Conservation (phyloP, 805 yeast species). For the Candida tallmaniae region DNA sequence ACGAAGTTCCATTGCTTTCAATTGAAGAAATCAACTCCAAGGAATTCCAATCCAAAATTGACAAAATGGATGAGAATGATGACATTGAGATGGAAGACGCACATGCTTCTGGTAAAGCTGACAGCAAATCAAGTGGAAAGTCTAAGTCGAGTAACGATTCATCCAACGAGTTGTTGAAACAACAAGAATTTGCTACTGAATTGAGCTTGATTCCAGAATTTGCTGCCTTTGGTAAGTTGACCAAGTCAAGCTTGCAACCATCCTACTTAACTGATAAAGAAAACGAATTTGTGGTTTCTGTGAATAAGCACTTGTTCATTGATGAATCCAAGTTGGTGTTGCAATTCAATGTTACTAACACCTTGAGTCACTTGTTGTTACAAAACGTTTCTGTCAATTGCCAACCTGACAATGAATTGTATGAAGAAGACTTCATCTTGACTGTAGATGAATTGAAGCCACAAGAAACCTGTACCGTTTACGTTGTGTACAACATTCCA, state of each 20-base stretch:
- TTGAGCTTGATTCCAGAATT: conserved; percentile 70
- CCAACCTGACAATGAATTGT: conserved; percentile 55
- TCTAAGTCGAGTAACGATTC: conserved; percentile 11
- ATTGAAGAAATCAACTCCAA: conserved; percentile 66
- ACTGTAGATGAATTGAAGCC: conserved; percentile 73
- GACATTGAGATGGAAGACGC: conserved; percentile 18
- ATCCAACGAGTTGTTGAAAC: conserved; percentile 35
- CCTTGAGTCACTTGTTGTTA: conserved; percentile 71
- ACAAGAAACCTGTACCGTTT: conserved; percentile 65
- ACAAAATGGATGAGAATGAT: conserved; percentile 27
- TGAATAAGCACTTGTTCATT: conserved; percentile 74
- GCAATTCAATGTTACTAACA: conserved; percentile 82
- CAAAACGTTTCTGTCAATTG: conserved; percentile 72
- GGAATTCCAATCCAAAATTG: conserved; percentile 52
- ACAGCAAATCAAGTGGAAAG: conserved; percentile 7
- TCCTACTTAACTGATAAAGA: conserved; percentile 82
- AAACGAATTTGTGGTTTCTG: conserved; percentile 86
- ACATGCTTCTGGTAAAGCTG: neutral
- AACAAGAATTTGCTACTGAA: conserved; percentile 67
- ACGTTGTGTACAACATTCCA: conserved; percentile 69
- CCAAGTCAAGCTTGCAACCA: conserved; percentile 60
- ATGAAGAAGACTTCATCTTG: conserved; percentile 65
- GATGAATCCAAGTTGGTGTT: conserved; percentile 64
- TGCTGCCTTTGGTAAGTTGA: conserved; percentile 64
- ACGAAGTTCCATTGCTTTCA: conserved; percentile 58